Base-by-base conservation (phyloP, 2,329 filamentous ascomycete genomes). In the Aspergillus bombycis region DNA sequence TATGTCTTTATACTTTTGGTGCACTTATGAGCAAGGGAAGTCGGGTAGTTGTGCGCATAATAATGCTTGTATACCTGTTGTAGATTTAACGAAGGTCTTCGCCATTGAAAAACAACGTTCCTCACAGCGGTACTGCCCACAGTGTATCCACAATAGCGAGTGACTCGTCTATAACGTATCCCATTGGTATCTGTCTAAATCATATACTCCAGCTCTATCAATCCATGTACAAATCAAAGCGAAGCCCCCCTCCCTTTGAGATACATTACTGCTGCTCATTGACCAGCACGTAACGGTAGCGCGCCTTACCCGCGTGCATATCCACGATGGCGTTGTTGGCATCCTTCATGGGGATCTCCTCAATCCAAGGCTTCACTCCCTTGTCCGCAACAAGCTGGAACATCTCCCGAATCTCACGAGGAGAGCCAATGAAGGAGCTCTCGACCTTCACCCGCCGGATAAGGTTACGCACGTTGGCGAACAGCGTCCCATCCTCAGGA, bases 401-500 rank as follows among this genome's bases (percentile, higher is more conserved):
- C 80, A 83, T 82, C 60, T 81, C 76, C 23, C 75, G 71, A 41
- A 82, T 82, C 65, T 82, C 76, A 9, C 66, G 57, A 1, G 77
- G 79, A 32, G 74, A 74, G 14, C 80, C 80, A 55, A 81, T 77
- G 16, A 75, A 64, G 9, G 77, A 80, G n/a, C 85, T 86, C 14
- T 79, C 79, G 21, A 88, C 72, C 70, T 81, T 84, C 38, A 81
- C 67, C 2, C 84, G 87, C n/a, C 72, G 76, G 56, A 90, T 85
- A 58, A 92, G 77, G 1, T 81, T 77, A 67, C 86, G 85, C 5
- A 85, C 84, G 59, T 81, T 83, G 64, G 90, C 83, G 1, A 77
- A 75, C 14, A 86, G 85, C 7, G 73, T 66, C 5, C 76, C 75
- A 60, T 85, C 85, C 65, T 92, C 90, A 1, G 90, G 89, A 1